A percentile compares a stretch with the other conserved stretches of the same genome.
These are phyloP conservation scores for Boeremia lycopersici DNA, from an alignment of 2,329 filamentous ascomycete genomes.

Conservation along the genomic window DNA sequence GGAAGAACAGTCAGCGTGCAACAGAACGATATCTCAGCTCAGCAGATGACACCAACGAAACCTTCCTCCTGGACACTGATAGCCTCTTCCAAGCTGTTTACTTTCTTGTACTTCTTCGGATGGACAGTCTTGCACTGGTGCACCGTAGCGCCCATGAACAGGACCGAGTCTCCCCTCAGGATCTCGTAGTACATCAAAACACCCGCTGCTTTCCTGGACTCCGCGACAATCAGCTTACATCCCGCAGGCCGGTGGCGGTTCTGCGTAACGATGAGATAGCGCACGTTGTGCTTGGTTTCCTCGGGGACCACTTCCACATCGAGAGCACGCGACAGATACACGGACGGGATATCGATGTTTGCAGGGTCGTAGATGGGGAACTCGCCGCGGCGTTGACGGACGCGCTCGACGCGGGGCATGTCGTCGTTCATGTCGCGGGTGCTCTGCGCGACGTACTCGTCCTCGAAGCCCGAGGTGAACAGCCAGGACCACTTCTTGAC, in stretches of 20 bases:
- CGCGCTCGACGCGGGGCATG: background rate
- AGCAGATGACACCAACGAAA: constrained; percentile 27
- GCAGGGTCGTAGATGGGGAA: constrained; percentile 15
- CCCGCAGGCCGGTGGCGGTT: constrained; percentile 13
- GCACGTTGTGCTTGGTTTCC: constrained; percentile 15
- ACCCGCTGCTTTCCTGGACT: constrained; percentile 32
- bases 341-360: constrained; percentile 20
- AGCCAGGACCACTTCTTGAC: constrained; percentile 34
- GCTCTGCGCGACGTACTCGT: constrained; percentile 15
- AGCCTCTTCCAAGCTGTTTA: constrained; percentile 26
- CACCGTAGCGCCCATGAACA: constrained; percentile 29
- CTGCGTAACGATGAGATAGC: constrained; percentile 27
- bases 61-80: constrained; percentile 14
- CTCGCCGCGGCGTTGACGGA: constrained; percentile 12
- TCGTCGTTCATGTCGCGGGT: constrained; percentile 6
- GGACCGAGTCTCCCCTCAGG: constrained; percentile 25
- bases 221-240: constrained; percentile 27
- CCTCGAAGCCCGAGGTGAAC: constrained; percentile 22
- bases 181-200: constrained; percentile 31
- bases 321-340: constrained; percentile 30
- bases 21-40: background rate
- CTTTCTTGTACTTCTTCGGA: constrained; percentile 22
- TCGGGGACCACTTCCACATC: constrained; percentile 25
- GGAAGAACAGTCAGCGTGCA: background rate
- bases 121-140: constrained; percentile 10